phyloP scores from a whole-genome alignment of 1,284 basidiomycete genomes.

The Neolentinus lepideus region DNA sequence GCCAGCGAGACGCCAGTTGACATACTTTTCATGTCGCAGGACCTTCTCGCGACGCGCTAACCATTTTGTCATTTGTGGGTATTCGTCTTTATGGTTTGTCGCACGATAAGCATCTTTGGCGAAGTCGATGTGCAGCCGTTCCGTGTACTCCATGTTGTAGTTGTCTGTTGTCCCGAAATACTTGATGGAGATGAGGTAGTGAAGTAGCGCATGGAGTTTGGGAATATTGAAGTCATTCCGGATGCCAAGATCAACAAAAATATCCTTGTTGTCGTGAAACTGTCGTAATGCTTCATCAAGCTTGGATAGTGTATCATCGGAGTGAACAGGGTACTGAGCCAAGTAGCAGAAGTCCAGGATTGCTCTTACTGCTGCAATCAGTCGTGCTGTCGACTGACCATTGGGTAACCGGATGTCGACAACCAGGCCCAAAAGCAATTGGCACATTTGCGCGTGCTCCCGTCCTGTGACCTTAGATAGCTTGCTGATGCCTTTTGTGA shows the following conservation, averaged over 20 bases:
- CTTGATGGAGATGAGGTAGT: constrained; percentile 20
- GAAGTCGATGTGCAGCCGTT: constrained; percentile 24
- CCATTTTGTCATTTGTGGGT: constrained; percentile 27
- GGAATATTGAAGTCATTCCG: constrained; percentile 15
- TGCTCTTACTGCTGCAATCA: constrained; percentile 11
- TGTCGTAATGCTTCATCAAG: constrained; percentile 5
- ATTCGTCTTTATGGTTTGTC: constrained; percentile 23
- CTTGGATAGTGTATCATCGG: constrained; percentile 4
- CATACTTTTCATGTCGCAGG: constrained; percentile 6
- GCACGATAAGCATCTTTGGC: constrained; percentile 24
- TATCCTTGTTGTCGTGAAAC: constrained; percentile 13
- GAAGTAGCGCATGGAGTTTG: constrained; percentile 22
- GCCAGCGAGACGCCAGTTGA: background rate
- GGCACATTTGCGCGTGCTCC: constrained; percentile 26
- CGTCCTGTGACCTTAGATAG: constrained; percentile 23
- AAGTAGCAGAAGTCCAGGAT: constrained; percentile 30
- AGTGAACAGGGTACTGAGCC: constrained; percentile 23
- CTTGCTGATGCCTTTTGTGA: constrained; percentile 29
- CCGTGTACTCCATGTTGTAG: constrained; percentile 24
- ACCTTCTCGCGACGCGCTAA: constrained; percentile 21
- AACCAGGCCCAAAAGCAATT: constrained; percentile 22
- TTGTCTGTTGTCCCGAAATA: constrained; percentile 21
- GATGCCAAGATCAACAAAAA: constrained; percentile 10
- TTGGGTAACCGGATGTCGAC: constrained; percentile 10
- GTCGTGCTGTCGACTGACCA: constrained; percentile 9